Evolutionary conservation across 2,329 filamentous ascomycete genomes (phyloP), one percentile per base, ranked within the genome.

Genomic region (Aureobasidium sp.): DNA sequence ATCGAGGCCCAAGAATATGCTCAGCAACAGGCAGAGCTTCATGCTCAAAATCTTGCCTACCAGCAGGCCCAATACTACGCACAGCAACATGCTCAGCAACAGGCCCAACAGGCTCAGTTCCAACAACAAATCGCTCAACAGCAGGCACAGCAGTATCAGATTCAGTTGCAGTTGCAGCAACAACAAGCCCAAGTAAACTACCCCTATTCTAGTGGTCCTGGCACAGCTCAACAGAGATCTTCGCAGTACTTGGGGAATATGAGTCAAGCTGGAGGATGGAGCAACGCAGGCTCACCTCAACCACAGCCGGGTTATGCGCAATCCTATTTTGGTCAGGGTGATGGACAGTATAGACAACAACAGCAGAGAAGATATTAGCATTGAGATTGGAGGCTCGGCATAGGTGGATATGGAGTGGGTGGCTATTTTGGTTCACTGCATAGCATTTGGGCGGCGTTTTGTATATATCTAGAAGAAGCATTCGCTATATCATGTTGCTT

Each of bases 1-100:
- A 75, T 72, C 63, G 75, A 72, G 64, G 72, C 70, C 44, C 71
- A 74, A 57, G 71, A 74, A 58, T 64, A 66, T 55, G 66, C 63
- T 27, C 67, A 70, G 62, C 61, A 65, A 62, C 69, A 68, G 64
- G 66, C 65, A 32, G 63, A 68, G 34, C 61, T 64, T 37, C 61
- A 62, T 3, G 63, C 61, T n/a, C 63, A 65, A 44, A 34, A 59
- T 10, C 32, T 50, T 10, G 66, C 63, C n/a, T 62, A 67, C 34
- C 65, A 70, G 42, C 69, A 70, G 39, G 62, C 62, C n/a, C 66
- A 68, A 21, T 62, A 68, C 49, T 66, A 69, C 59, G 68, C 71
- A 61, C 68, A 72, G 55, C 42, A 53, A 10, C 45, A 62, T n/a
- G 49, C 45, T 47, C 50, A 54, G 11, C 59, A 61, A 34, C 42